phyloP scores from a whole-genome alignment of 1,284 basidiomycete genomes.

The Tilletia caries region DNA sequence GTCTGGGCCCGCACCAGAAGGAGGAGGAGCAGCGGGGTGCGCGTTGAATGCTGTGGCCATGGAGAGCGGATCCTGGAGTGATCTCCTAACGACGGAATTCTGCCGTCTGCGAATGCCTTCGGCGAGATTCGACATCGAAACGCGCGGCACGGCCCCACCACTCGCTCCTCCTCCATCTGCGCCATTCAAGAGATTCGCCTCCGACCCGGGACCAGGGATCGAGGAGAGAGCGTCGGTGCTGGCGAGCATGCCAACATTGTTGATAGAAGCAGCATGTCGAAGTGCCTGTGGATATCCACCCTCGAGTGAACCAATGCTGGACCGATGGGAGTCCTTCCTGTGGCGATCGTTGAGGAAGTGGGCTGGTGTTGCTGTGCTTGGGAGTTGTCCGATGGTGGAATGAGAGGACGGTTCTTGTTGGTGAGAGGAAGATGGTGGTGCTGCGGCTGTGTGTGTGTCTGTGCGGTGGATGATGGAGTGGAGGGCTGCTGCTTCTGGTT shows the following conservation, averaged over 20 bases:
- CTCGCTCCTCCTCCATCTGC: not conserved
- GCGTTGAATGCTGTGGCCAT: not conserved
- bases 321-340: constrained; percentile 8
- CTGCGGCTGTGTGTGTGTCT: not conserved
- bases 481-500: not conserved
- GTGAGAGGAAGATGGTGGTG: not conserved
- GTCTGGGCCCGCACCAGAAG: no score
- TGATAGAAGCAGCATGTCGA: not conserved
- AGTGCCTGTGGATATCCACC: not conserved
- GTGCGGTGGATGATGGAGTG: constrained; percentile 9
- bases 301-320: not conserved
- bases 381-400: not conserved
- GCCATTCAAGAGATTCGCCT: no score
- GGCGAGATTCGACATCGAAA: not conserved
- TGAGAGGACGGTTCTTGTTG: not conserved
- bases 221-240: not conserved
- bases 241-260: not conserved
- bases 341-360: not conserved
- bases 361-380: not conserved
- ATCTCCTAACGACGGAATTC: constrained; percentile 1
- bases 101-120: not conserved
- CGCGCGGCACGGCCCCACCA: not conserved
- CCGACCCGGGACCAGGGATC: no score
- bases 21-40: no score
- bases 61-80: not conserved